Evolutionary conservation across 768 basidiomycete genomes (phyloP).

Genomic region (Boletus fagicola): DNA sequence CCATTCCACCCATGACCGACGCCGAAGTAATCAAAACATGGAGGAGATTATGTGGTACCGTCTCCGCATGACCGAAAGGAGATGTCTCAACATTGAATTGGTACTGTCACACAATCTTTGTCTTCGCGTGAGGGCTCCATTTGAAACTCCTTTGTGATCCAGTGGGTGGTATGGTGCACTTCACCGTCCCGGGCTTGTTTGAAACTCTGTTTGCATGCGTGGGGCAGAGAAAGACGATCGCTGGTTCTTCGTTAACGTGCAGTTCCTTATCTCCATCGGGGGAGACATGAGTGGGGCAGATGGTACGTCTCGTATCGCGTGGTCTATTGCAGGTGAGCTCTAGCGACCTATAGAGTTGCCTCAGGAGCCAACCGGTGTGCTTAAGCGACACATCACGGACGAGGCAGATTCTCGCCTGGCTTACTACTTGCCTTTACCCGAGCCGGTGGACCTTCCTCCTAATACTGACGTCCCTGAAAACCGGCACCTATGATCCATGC

Average conservation of each 20-base stretch:
- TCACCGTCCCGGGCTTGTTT: constrained; percentile 70
- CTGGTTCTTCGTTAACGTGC: constrained; percentile 84
- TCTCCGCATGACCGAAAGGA: constrained; percentile 75
- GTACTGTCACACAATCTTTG: constrained; percentile 37
- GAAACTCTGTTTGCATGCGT: constrained; percentile 71
- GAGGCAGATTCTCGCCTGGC: constrained; percentile 70
- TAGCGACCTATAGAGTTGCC: constrained; percentile 59
- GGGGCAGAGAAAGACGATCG: constrained; percentile 68
- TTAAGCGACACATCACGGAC: constrained; percentile 66
- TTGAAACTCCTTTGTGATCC: constrained; percentile 21
- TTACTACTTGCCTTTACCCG: constrained; percentile 54
- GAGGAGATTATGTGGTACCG: constrained; percentile 79
- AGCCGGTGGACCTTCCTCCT: constrained; percentile 41
- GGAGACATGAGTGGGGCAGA: constrained; percentile 72
- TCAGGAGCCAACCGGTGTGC: constrained; percentile 56
- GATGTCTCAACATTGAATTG: constrained; percentile 69
- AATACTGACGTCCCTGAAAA: constrained; percentile 42
- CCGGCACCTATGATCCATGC: no score
- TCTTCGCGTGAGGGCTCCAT: constrained; percentile 10
- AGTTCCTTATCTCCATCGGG: constrained; percentile 70
- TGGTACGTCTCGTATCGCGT: constrained; percentile 40
- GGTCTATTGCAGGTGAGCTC: neutral
- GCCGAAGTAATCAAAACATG: constrained; percentile 62
- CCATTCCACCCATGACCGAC: constrained; percentile 65
- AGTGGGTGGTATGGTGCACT: constrained; percentile 80